These are phyloP conservation scores for Posidonia oceanica DNA, from an alignment of 116 monocot genomes.

Conservation along the genomic window DNA sequence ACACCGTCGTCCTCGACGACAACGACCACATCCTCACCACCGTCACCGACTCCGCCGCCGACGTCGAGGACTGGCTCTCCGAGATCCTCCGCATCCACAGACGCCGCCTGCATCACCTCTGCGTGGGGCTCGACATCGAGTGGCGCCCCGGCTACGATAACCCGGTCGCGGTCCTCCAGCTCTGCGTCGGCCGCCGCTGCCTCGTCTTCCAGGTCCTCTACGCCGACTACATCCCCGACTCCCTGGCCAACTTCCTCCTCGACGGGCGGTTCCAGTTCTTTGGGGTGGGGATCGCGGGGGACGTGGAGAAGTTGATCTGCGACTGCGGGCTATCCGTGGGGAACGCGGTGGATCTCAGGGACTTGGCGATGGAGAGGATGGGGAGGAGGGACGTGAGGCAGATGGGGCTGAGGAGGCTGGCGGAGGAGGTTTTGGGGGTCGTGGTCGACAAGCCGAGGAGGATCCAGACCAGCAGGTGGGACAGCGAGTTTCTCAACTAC, in stretches of 20 bases:
- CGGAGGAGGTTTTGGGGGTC: constrained; percentile 26
- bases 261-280: constrained; percentile 10
- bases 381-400: not conserved
- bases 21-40: constrained; percentile 10
- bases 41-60: constrained; percentile 11
- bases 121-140: constrained; percentile 20
- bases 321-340: constrained; percentile 2
- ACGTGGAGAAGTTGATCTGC: constrained; percentile 5
- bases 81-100: constrained; percentile 5
- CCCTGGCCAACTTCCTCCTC: constrained; percentile 11
- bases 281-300: constrained; percentile 14
- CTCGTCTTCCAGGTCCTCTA: constrained; percentile 18
- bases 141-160: constrained; percentile 12
- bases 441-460: constrained; percentile 15
- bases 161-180: constrained; percentile 21
- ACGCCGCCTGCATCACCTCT: constrained; percentile 3
- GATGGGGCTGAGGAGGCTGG: constrained; percentile 21
- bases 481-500: constrained; percentile 5
- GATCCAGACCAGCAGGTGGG: constrained; percentile 34
- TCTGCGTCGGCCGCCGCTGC: constrained; percentile 22
- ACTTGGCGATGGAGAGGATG: constrained; percentile 6
- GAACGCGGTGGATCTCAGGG: constrained; percentile 14
- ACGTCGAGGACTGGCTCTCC: constrained; percentile 10
- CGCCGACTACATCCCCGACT: constrained; percentile 13
- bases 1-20: constrained; percentile 7